phyloP scores from a whole-genome alignment of 371 early-diverging fungal species.

The Chytridium lagenaria region DNA sequence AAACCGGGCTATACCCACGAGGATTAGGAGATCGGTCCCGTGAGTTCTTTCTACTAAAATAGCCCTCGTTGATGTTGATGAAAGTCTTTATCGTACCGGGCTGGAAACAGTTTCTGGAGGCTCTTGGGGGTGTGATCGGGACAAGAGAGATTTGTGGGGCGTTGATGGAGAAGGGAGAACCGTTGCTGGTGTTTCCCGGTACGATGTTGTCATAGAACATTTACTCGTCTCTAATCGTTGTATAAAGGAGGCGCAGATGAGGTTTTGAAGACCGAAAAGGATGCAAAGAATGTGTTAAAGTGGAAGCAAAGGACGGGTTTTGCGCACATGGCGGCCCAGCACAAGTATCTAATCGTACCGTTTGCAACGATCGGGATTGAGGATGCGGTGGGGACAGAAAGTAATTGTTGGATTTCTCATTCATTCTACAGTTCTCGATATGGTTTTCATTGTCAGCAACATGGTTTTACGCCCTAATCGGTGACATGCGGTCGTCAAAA shows the following conservation, averaged over 20 bases:
- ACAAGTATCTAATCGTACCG: conserved; percentile 41
- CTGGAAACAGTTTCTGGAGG: neutral
- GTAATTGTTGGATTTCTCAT: too few species aligned
- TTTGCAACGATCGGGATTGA: conserved; percentile 24
- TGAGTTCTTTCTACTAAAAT: neutral
- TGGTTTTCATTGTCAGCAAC: neutral
- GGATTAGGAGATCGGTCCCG: conserved; percentile 19
- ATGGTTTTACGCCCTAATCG: conserved; percentile 12
- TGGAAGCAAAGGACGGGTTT: conserved; percentile 49
- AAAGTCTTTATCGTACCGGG: conserved; percentile 15
- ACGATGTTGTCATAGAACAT: too few species aligned
- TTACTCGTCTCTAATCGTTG: too few species aligned
- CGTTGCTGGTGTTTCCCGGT: conserved; percentile 37
- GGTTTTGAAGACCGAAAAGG: conserved; percentile 33
- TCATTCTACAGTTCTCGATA: too few species aligned
- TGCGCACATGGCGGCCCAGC: conserved; percentile 28
- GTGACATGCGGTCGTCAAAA: conserved; percentile 8
- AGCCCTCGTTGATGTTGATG: neutral
- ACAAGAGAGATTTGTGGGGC: conserved; percentile 16
- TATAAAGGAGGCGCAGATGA: too few species aligned
- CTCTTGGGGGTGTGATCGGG: conserved; percentile 26
- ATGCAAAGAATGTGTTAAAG: conserved; percentile 36
- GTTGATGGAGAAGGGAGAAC: conserved; percentile 18
- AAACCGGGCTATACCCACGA: conserved; percentile 22
- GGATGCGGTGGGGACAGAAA: conserved; percentile 17